Percentiles rank a stretch among this genome's conserved stretches.
phyloP scores from a whole-genome alignment of 306 rosid species.

The Trifolium pratense region DNA sequence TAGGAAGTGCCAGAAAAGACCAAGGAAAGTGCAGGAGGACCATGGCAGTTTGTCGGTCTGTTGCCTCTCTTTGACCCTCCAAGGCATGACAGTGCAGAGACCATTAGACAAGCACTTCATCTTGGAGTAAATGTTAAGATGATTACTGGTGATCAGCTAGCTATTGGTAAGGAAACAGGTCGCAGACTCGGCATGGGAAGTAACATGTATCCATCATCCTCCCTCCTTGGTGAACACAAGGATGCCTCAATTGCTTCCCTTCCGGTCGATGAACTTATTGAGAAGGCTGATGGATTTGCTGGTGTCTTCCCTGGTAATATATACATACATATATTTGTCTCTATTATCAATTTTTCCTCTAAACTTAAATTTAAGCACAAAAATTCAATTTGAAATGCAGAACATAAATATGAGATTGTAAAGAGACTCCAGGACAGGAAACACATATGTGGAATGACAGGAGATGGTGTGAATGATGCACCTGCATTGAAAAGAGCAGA shows the following conservation, averaged over 20 bases:
- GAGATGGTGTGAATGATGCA: slow-evolving; percentile 97
- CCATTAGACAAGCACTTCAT: slow-evolving; percentile 76
- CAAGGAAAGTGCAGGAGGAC: slow-evolving; percentile 77
- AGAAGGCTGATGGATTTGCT: slow-evolving; percentile 95
- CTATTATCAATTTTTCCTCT: too few relatives aligned
- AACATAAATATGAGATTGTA: slow-evolving; percentile 91
- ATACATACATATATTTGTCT: too few relatives aligned
- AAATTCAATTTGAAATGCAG: slow-evolving; percentile 58
- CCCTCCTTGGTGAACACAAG: slow-evolving; percentile 83
- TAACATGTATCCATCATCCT: slow-evolving; percentile 95
- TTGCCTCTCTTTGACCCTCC: slow-evolving; percentile 97
- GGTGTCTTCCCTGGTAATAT: slow-evolving; percentile 87
- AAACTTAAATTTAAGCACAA: too few relatives aligned
- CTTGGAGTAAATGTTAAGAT: slow-evolving; percentile 93
- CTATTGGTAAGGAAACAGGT: slow-evolving; percentile 91
- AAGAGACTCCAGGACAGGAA: slow-evolving; percentile 79
- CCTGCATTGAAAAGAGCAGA: slow-evolving; percentile 88
- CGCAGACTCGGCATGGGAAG: slow-evolving; percentile 99
- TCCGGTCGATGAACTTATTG: slow-evolving; percentile 87
- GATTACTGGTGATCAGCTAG: slow-evolving; percentile 94
- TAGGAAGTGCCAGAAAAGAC: slow-evolving; percentile 69
- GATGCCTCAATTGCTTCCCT: slow-evolving; percentile 60
- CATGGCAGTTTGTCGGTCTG: slow-evolving; percentile 87
- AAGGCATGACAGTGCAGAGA: slow-evolving; percentile 95
- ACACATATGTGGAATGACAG: slow-evolving; percentile 93